These are phyloP conservation scores for Sporodiniella umbellata DNA, from an alignment of 371 early-diverging fungal genomes.

Conservation along the genomic window DNA sequence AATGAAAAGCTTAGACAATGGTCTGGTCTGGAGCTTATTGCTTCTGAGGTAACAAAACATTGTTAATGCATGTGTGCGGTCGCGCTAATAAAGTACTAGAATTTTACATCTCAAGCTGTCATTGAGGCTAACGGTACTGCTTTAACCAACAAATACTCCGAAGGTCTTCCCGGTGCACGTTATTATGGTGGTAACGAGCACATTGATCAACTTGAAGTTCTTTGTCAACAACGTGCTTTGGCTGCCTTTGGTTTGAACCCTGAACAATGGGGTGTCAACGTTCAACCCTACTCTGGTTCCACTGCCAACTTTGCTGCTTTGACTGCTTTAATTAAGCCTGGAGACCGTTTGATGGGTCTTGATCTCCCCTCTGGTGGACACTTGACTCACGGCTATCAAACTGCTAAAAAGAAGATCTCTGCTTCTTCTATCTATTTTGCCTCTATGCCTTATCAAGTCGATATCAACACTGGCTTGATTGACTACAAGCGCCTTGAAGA, in stretches of 20 bases:
- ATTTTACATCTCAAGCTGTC: constrained; percentile 94
- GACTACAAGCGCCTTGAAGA: constrained; percentile 95
- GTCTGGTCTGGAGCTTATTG: constrained; percentile 96
- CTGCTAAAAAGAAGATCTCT: constrained; percentile 98
- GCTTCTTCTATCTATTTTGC: constrained; percentile 97
- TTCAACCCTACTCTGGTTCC: constrained; percentile 97
- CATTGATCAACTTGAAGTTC: constrained; percentile 94
- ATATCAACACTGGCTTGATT: constrained; percentile 83
- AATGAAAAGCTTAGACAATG: constrained; percentile 97
- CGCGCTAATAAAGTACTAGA: constrained; percentile 53
- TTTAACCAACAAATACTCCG: constrained; percentile 99
- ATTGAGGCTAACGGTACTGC: constrained; percentile 98
- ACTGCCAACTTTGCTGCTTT: constrained; percentile 99
- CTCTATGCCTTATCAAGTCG: constrained; percentile 96
- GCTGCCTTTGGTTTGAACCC: constrained; percentile 91
- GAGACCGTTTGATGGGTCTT: constrained; percentile 94
- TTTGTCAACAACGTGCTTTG: constrained; percentile 97
- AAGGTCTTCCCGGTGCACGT: constrained; percentile 96
- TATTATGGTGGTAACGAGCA: constrained; percentile 96
- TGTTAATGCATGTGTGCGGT: neutral
- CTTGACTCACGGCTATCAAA: constrained; percentile 99
- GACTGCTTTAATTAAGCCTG: constrained; percentile 92
- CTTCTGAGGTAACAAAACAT: constrained; percentile 80
- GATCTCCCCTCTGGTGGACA: constrained; percentile 99
- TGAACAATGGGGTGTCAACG: constrained; percentile 98